These are phyloP conservation scores for Colletotrichum truncatum DNA, from an alignment of 2,329 filamentous ascomycete species.

Conservation along the genomic window DNA sequence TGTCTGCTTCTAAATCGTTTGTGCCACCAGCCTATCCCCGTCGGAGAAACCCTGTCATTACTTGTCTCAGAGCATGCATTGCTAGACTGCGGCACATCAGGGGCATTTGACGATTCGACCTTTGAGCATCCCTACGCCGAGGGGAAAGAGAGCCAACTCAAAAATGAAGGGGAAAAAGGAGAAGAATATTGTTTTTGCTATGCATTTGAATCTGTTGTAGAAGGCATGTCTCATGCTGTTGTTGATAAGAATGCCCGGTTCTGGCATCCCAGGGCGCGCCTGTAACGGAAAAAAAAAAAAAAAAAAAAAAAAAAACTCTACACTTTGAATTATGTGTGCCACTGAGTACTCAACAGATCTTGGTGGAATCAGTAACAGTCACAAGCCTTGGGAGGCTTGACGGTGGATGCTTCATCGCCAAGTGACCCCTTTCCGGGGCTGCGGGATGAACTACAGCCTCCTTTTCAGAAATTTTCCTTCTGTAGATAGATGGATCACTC, in stretches of 20 bases:
- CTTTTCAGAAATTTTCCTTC: neutral
- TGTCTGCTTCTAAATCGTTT: neutral
- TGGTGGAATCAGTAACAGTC: no score
- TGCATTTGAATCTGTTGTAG: no score
- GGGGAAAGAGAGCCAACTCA: neutral
- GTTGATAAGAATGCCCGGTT: no score
- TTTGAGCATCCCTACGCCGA: neutral
- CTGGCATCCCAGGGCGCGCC: no score
- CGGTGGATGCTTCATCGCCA: no score
- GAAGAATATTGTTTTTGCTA: no score
- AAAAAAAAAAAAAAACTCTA: no score
- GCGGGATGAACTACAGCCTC: neutral
- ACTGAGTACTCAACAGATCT: no score
- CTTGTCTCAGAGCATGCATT: slow-evolving; percentile 25
- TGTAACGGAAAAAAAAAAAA: no score
- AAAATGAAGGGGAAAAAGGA: neutral
- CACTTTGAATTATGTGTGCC: no score
- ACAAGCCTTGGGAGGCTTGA: no score
- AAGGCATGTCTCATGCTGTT: no score
- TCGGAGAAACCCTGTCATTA: slow-evolving; percentile 3
- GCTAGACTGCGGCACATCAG: neutral
- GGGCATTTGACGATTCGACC: neutral
- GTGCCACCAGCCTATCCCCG: neutral
- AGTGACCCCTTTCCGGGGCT: neutral
- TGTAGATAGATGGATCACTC: neutral